Evolutionary conservation across 495 filamentous ascomycete species (phyloP), one percentile per base, ranked within the genome.

Genomic region (Mytilinidion resinicola): DNA sequence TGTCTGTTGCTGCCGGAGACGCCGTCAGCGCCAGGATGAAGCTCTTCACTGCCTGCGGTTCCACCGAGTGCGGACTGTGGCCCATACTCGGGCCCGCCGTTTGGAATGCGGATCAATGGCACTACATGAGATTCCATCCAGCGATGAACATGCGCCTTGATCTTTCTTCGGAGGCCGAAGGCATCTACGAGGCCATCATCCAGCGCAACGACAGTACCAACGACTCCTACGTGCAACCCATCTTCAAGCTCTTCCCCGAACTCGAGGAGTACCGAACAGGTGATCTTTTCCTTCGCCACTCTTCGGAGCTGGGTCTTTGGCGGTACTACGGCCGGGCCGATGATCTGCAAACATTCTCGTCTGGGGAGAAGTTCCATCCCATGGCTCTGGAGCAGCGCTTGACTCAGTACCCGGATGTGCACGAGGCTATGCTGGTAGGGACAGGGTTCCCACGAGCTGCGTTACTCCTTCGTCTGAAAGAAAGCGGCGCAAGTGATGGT

Each of bases 291-390:
- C 20, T 15, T 41, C 52, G 14, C 17, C 52, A 55, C 25, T 11
- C 35, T 17, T 9, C 9, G 11, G 15, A 55, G 6, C 35, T 38
- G 17, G n/a, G 42, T 41, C 38, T 55, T 17, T 55, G 52, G 52
- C 9, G 43, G 38, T 42, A 33, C 35, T 25, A 55, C 38, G 52
- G 52, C 20, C 52, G 52, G 3, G 38, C 38, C 10, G 52, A 55
- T 30, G 52, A 55, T 30, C 41, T 55, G 52, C 52, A 42, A 17
- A n/a, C 38, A n/a, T 44, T 55, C 43, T 38, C 20, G 9, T 19
- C 35, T 3, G 38, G 35, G 9, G 37, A 43, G 14, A 55, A 55
- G 35, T 55, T 55, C 38, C 38, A 55, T 43, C 52, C 52, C 11
- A 38, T 43, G 3, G 52, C 12, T 1, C 9, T 44, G 11, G 52